These are phyloP conservation scores for Talaromyces sp. DNA, from an alignment of 2,329 filamentous ascomycete genomes.

Conservation along the genomic window DNA sequence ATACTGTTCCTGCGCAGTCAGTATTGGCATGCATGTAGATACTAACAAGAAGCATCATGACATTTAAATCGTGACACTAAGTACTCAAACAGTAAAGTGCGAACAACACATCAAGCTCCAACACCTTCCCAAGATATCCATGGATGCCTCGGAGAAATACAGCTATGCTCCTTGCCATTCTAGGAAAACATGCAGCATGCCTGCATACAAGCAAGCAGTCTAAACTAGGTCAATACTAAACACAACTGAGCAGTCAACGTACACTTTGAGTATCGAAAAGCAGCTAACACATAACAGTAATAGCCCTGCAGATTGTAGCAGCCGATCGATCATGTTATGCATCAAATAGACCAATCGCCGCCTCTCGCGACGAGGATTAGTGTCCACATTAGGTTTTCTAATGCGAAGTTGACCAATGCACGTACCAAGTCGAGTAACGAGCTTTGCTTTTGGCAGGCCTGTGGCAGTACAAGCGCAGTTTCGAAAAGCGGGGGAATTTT, in stretches of 20 bases:
- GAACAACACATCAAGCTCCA: conserved; percentile 3
- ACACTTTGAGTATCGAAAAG: neutral
- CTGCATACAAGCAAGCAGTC: neutral
- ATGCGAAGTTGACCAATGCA: neutral
- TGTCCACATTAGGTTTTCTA: conserved; percentile 1
- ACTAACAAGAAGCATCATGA: neutral
- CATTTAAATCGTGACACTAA: neutral
- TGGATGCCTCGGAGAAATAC: neutral
- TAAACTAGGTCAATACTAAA: conserved; percentile 1
- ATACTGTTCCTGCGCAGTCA: conserved; percentile 2
- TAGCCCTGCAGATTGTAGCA: conserved; percentile 1
- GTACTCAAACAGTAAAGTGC: neutral
- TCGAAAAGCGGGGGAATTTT: conserved; percentile 1
- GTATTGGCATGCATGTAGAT: neutral
- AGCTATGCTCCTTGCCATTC: conserved; percentile 3
- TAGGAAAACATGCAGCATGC: neutral
- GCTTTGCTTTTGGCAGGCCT: neutral
- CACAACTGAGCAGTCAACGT: neutral
- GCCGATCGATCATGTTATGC: conserved; percentile 6
- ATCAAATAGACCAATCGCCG: neutral
- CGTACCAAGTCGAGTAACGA: neutral
- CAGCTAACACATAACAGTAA: neutral
- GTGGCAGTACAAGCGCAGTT: neutral
- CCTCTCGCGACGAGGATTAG: neutral
- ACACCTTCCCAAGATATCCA: neutral